Base-by-base conservation (phyloP, 331 rosid genomes). In the Pyracantha coccinea region DNA sequence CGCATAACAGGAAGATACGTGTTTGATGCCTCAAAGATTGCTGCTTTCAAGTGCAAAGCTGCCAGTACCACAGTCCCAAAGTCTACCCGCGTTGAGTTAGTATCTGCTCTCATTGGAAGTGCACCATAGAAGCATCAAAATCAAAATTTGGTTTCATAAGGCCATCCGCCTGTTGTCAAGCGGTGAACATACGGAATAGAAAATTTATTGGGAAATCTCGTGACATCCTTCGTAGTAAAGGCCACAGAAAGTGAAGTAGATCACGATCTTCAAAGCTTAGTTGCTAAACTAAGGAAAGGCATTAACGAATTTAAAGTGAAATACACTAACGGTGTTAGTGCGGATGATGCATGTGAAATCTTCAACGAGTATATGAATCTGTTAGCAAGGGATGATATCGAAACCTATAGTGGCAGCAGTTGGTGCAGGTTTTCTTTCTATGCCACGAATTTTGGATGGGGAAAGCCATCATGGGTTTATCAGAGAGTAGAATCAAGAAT, bases 81-180 rank as follows among this genome's bases (percentile, higher is more conserved):
- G 23, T 87, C 87, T 8, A 24, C 88, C 0, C 72, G 82, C 0
- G 84, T 82, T 0, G 69, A 84, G n/a, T 79, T 80, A 15, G 85
- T 84, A 7, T 79, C 59, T 11, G 79, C 81, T 3, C 29, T 69
- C 57, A 54, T 81, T 73, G 79, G 79, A 76, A 76, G 27, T 66
- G 68, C 27, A 29, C 68, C 0, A 76, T 68, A 4, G 77, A 73
- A 73, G 79, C 79, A 50, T 60, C 81, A 47, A 75, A 71, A 17
- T 60, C 70, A 19, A 52, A 14, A 6, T 28, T 19, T 0, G 31
- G 33, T 66, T 21, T n/a, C 53, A 4, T 32, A 17, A 76, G 11
- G 68, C 79, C 79, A 14, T 76, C 75, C 4, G 35, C 10, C 24
- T 57, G 75, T 7, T 15, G 62, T 14, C 82, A 73, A 29, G 2